phyloP scores from a whole-genome alignment of 2,329 filamentous ascomycete genomes.

The Ilyonectria sp. region DNA sequence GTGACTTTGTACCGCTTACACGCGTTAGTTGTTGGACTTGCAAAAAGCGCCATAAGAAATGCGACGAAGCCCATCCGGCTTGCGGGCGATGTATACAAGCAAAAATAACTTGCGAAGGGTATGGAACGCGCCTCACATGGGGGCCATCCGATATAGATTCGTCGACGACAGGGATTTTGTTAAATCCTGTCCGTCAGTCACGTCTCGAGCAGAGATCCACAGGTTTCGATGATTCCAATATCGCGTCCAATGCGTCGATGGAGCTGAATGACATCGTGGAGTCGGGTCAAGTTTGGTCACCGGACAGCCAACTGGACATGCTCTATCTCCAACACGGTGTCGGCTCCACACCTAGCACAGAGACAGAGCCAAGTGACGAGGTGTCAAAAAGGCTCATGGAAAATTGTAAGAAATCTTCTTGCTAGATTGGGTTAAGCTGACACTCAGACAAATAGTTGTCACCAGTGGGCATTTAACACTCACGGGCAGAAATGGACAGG shows the following conservation, averaged over 20 bases:
- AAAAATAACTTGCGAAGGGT: slow-evolving; percentile 31
- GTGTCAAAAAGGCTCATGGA: slow-evolving; percentile 8
- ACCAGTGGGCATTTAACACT: slow-evolving; percentile 15
- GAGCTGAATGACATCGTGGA: not conserved
- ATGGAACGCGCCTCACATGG: slow-evolving; percentile 33
- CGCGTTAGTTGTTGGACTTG: slow-evolving; percentile 34
- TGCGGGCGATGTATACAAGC: slow-evolving; percentile 32
- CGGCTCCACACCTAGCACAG: not conserved
- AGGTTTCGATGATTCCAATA: not conserved
- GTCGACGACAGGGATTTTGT: slow-evolving; percentile 12
- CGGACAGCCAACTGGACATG: slow-evolving; percentile 2
- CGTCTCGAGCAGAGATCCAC: not conserved
- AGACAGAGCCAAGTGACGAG: not conserved
- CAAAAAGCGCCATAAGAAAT: slow-evolving; percentile 36
- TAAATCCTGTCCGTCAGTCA: slow-evolving; percentile 25
- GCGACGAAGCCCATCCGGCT: slow-evolving; percentile 28
- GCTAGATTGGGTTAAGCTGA: not conserved
- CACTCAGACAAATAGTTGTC: not conserved
- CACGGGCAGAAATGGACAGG: not conserved
- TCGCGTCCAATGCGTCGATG: not conserved
- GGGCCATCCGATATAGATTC: slow-evolving; percentile 18
- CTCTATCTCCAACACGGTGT: slow-evolving; percentile 7
- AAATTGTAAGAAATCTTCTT: not conserved
- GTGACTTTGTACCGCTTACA: not conserved
- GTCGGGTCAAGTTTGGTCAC: not conserved